Percentiles rank a stretch among this genome's conserved stretches.
These are phyloP conservation scores for Amanita rimosa DNA, from an alignment of 768 basidiomycete species.

Conservation along the genomic window DNA sequence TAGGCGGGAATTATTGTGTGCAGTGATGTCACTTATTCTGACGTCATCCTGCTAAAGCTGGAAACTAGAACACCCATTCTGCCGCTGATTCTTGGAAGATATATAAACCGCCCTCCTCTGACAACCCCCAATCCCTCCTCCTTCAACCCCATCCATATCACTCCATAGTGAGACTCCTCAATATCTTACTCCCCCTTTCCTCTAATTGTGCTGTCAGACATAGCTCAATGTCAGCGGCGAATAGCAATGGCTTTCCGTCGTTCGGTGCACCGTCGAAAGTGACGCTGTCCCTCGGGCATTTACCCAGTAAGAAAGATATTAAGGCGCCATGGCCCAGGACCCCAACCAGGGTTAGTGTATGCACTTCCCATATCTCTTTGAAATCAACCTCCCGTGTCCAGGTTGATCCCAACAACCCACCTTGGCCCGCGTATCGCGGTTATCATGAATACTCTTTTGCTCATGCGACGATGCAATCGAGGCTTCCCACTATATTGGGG, in stretches of 20 bases:
- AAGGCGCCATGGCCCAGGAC: slow-evolving; percentile 66
- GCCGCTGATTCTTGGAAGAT: slow-evolving; percentile 2
- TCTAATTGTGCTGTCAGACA: background rate
- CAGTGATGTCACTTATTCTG: slow-evolving; percentile 5
- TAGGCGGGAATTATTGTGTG: background rate
- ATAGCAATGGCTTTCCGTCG: slow-evolving; percentile 7
- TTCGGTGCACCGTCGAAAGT: slow-evolving; percentile 43
- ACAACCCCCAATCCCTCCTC: background rate
- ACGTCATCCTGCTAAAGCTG: background rate
- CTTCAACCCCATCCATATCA: slow-evolving; percentile 2
- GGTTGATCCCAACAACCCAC: slow-evolving; percentile 79
- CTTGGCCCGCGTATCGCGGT: slow-evolving; percentile 73
- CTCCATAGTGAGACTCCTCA: background rate
- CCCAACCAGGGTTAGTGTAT: slow-evolving; percentile 46
- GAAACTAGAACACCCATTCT: background rate
- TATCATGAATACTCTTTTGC: slow-evolving; percentile 79
- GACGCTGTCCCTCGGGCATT: slow-evolving; percentile 62
- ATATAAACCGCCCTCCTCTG: background rate
- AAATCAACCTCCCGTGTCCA: slow-evolving; percentile 13
- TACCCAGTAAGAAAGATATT: slow-evolving; percentile 64
- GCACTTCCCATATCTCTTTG: background rate
- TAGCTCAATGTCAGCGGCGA: slow-evolving; percentile 9
- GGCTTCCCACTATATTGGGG: slow-evolving; percentile 89
- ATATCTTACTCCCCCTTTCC: background rate
- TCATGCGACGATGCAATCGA: slow-evolving; percentile 92